Evolutionary conservation across 345 rosid species (phyloP).

Genomic region (Crucihimalaya himalaica): DNA sequence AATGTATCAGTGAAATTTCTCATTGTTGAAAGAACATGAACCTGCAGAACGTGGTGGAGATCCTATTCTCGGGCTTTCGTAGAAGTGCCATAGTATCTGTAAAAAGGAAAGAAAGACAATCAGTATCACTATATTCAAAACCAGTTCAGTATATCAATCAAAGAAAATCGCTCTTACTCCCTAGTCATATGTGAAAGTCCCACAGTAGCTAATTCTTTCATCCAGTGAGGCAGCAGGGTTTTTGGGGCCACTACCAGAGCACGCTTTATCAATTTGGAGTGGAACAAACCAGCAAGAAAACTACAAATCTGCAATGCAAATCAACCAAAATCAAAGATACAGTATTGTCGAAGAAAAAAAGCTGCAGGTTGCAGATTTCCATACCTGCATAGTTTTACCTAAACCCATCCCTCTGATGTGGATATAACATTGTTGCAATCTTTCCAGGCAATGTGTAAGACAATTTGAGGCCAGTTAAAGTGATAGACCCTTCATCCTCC

Average conservation of each 20-base stretch:
- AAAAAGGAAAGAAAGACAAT: slow-evolving; percentile 13
- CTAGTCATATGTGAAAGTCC: slow-evolving; percentile 83
- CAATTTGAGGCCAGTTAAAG: slow-evolving; percentile 51
- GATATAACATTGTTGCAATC: slow-evolving; percentile 69
- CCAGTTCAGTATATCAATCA: slow-evolving; percentile 2
- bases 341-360: neutral
- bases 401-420: slow-evolving; percentile 94
- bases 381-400: slow-evolving; percentile 99
- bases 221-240: slow-evolving; percentile 93
- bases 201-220: slow-evolving; percentile 83
- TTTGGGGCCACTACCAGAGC: slow-evolving; percentile 91
- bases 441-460: slow-evolving; percentile 57
- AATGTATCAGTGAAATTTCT: slow-evolving; percentile 10
- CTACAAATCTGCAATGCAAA: slow-evolving; percentile 72
- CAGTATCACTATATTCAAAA: neutral
- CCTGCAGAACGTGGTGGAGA: slow-evolving; percentile 86
- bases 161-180: slow-evolving; percentile 60
- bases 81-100: slow-evolving; percentile 79
- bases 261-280: slow-evolving; percentile 76
- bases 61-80: slow-evolving; percentile 83
- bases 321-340: slow-evolving; percentile 11
- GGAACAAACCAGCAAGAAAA: slow-evolving; percentile 87
- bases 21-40: slow-evolving; percentile 33
- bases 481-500: slow-evolving; percentile 53
- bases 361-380: neutral